Evolutionary conservation across 257 asterid genomes (phyloP), one percentile per base, ranked within the genome.

Genomic region (Datura wrightii): DNA sequence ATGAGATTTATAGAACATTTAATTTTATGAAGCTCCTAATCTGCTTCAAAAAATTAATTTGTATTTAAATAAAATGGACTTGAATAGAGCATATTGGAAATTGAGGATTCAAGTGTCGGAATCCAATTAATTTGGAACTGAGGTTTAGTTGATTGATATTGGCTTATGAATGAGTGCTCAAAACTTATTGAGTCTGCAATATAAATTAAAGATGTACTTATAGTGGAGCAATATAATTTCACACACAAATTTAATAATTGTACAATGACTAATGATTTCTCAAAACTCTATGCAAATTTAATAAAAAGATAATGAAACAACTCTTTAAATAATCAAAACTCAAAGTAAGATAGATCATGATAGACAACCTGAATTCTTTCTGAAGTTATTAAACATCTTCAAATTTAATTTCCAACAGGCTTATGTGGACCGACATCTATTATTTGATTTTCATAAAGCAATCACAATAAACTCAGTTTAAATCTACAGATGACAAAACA

Each of bases 141-240:
- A 78, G 62, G 82, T 78, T 18, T 36, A 78, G 65, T n/a, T n/a
- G n/a, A n/a, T 15, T 34, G 59, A 52, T 78, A 78, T 3, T 6
- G 15, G 48, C 34, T 50, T 78, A 78, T 52, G 80, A 93, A 85
- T 8, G 86, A 83, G 60, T 89, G 87, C 85, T 89, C 96, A 81
- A 88, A 93, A 83, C 88, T 85, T 31, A 85, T 76, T n/a, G 93
- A 89, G 66, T 88, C 97, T 94, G 92, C 88, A 90, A 71, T 65
- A 36, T 60, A 31, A 58, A 58, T 39, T 16, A 44, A 42, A 71
- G 58, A 41, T n/a, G 6, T 19, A n/a, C 41, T n/a, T n/a, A 19
- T 46, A 39, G 37, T 82, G 14, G 34, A 1, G 2, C 84, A 42
- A 14, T 48, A 63, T 48, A 39, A 8, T n/a, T 48, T 82, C 10